Percentiles rank a stretch among this genome's conserved stretches.
Conservation (phyloP, 2,329 filamentous ascomycete species). For the Claviceps purpurea region DNA sequence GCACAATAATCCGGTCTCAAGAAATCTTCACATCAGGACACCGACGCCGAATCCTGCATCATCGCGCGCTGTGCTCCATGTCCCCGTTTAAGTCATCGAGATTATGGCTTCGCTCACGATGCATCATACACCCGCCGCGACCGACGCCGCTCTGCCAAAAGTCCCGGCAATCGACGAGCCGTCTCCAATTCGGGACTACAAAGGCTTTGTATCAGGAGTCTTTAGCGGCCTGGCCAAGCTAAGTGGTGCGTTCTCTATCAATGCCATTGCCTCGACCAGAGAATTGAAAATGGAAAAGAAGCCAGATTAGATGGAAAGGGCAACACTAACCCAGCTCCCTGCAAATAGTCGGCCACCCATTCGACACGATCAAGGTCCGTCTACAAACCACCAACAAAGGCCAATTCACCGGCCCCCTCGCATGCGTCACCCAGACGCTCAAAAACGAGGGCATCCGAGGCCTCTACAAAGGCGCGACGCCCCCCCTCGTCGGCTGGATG, state of each 20-base stretch:
- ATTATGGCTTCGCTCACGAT: background rate
- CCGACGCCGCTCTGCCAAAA: background rate
- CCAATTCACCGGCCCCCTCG: slow-evolving; percentile 74
- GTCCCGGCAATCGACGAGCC: background rate
- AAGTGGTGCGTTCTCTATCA: slow-evolving; percentile 42
- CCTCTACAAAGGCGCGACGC: slow-evolving; percentile 88
- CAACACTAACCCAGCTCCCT: background rate
- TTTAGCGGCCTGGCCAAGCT: slow-evolving; percentile 91
- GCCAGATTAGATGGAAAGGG: too few species aligned
- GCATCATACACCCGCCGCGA: background rate
- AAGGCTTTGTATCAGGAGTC: slow-evolving; percentile 93
- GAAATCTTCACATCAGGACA: background rate
- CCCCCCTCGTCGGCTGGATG: slow-evolving; percentile 94
- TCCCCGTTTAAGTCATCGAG: background rate
- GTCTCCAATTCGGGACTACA: slow-evolving; percentile 46
- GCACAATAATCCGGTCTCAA: background rate
- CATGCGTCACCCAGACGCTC: slow-evolving; percentile 75
- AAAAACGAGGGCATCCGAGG: slow-evolving; percentile 73
- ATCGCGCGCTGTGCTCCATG: background rate
- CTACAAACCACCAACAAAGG: slow-evolving; percentile 69
- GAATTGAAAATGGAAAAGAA: background rate
- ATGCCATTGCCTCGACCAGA: too few species aligned
- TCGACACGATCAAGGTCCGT: slow-evolving; percentile 95
- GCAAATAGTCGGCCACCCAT: slow-evolving; percentile 50
- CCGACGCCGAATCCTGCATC: background rate